Percentiles rank a stretch among this genome's conserved stretches.
Evolutionary conservation across 352 stramenopile species (phyloP).

Genomic region (Pythium monospermum): DNA sequence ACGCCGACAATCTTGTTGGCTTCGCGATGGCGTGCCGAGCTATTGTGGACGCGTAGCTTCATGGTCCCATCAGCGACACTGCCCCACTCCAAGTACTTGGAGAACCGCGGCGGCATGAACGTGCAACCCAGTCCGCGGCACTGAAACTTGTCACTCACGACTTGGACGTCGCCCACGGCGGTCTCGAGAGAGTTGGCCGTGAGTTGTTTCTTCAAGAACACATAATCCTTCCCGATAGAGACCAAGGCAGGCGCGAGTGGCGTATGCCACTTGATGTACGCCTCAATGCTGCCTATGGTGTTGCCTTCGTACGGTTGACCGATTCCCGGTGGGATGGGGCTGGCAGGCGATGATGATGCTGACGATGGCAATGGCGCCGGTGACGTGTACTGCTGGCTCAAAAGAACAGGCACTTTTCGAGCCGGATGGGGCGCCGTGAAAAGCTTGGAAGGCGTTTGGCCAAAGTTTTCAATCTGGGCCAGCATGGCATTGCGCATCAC

Average conservation of each 20-base stretch:
- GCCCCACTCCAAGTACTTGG: conserved; percentile 71
- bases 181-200: conserved; percentile 32
- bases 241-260: conserved; percentile 60
- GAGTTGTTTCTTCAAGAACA: conserved; percentile 58
- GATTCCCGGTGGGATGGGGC: neutral
- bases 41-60: conserved; percentile 55
- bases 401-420: conserved; percentile 43
- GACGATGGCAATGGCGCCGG: neutral
- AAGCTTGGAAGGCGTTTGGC: conserved; percentile 78
- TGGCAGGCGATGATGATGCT: neutral
- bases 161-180: conserved; percentile 47
- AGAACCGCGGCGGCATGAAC: conserved; percentile 65
- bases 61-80: conserved; percentile 41
- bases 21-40: conserved; percentile 47
- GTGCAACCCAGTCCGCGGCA: conserved; percentile 37
- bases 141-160: conserved; percentile 60
- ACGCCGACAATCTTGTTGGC: conserved; percentile 58
- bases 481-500: conserved; percentile 90
- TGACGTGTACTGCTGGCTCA: neutral
- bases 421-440: conserved; percentile 65
- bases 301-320: conserved; percentile 53
- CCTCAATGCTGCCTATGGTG: conserved; percentile 54
- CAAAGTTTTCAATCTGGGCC: conserved; percentile 90
- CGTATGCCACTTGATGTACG: conserved; percentile 75
- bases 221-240: conserved; percentile 74